A percentile compares a stretch with the other conserved stretches of the same genome.
Conservation (phyloP, 2,329 filamentous ascomycete species). For the Hirsutella thompsonii region DNA sequence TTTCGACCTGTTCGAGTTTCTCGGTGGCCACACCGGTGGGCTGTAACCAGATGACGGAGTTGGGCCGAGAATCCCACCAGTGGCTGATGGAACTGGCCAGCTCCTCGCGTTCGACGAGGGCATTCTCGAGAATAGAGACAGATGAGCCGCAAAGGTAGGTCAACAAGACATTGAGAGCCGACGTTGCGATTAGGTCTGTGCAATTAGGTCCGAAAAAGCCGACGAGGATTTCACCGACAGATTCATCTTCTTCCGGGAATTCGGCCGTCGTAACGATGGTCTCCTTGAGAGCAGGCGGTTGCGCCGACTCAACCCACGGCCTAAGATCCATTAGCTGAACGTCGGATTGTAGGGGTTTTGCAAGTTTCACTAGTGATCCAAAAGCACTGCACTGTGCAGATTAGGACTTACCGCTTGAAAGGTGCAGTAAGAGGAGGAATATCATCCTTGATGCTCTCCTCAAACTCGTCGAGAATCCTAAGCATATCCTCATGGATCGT, state of each 20-base stretch:
- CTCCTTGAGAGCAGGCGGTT: conserved; percentile 58
- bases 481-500: conserved; percentile 73
- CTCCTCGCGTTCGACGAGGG: conserved; percentile 84
- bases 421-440: conserved; percentile 63
- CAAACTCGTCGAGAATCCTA: conserved; percentile 73
- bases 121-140: conserved; percentile 82
- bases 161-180: conserved; percentile 67
- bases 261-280: conserved; percentile 68
- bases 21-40: conserved; percentile 78
- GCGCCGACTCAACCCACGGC: conserved; percentile 83
- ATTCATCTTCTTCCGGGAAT: conserved; percentile 95
- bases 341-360: too few relatives aligned
- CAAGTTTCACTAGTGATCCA: too few relatives aligned
- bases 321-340: conserved; percentile 13
- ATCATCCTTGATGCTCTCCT: conserved; percentile 70
- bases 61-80: conserved; percentile 66
- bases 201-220: conserved; percentile 79
- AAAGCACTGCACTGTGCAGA: too few relatives aligned
- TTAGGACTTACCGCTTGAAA: conserved; percentile 48
- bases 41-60: conserved; percentile 74
- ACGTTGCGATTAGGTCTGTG: conserved; percentile 52
- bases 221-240: conserved; percentile 75
- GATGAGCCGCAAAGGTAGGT: conserved; percentile 89
- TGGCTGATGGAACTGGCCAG: conserved; percentile 77
- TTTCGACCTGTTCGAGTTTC: conserved; percentile 72